Evolutionary conservation across 1,284 basidiomycete genomes (phyloP).

Genomic region (Ustilago nuda): DNA sequence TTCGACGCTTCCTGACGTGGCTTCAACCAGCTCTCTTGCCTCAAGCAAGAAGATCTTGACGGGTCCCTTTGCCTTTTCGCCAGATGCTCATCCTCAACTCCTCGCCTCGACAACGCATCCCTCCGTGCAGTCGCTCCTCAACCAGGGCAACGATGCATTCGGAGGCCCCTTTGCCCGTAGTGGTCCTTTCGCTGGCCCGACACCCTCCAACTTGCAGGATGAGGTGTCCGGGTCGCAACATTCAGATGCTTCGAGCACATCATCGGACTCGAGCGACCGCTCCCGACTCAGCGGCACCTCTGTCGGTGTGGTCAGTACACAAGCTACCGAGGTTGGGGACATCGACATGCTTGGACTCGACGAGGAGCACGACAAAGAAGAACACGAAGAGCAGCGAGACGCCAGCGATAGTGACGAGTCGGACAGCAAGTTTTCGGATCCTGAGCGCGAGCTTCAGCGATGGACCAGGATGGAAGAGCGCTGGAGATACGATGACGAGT

Average conservation of each 20-base stretch:
- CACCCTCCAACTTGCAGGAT: constrained; percentile 18
- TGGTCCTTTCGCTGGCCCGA: constrained; percentile 29
- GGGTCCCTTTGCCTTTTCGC: constrained; percentile 63
- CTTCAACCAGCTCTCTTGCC: constrained; percentile 16
- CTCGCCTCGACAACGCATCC: constrained; percentile 47
- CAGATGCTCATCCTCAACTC: constrained; percentile 52
- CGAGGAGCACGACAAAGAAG: constrained; percentile 31
- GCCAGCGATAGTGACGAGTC: constrained; percentile 20
- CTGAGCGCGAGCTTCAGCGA: constrained; percentile 32
- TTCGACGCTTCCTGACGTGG: constrained; percentile 18
- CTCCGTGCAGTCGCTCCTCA: constrained; percentile 32
- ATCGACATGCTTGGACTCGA: constrained; percentile 53
- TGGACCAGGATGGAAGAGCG: constrained; percentile 56
- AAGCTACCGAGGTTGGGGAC: constrained; percentile 59
- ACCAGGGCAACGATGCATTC: constrained; percentile 30
- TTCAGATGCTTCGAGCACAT: constrained; percentile 59
- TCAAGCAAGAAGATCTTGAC: constrained; percentile 29
- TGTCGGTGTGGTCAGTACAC: constrained; percentile 54
- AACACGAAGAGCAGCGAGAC: constrained; percentile 21
- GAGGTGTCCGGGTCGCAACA: constrained; percentile 37
- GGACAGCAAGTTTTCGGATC: constrained; percentile 31
- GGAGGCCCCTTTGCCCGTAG: constrained; percentile 44
- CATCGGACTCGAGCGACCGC: constrained; percentile 59
- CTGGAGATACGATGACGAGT: constrained; percentile 68
- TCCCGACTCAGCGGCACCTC: constrained; percentile 46